These are phyloP conservation scores for Protomyces lactucae-debilis DNA, from an alignment of 1,139 yeast genomes.

Conservation along the genomic window DNA sequence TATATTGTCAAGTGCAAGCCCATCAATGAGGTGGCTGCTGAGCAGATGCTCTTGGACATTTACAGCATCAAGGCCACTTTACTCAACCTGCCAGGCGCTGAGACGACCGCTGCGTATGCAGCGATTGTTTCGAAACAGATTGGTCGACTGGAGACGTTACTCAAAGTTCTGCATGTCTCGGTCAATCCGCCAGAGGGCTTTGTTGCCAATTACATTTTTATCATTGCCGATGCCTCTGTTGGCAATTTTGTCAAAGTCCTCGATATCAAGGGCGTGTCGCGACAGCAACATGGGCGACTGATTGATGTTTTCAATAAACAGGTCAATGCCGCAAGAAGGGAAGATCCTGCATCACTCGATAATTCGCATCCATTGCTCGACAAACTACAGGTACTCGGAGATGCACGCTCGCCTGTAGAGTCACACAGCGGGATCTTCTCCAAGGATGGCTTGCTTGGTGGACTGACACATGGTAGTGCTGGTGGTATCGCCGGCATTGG, in stretches of 20 bases:
- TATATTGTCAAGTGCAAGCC: conserved; percentile 60
- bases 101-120: conserved; percentile 39
- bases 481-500: background rate
- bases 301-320: conserved; percentile 8
- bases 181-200: conserved; percentile 61
- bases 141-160: conserved; percentile 53
- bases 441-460: background rate
- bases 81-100: conserved; percentile 47
- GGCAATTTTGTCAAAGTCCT: conserved; percentile 62
- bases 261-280: conserved; percentile 48
- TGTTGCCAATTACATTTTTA: conserved; percentile 60
- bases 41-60: conserved; percentile 72
- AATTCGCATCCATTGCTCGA: background rate
- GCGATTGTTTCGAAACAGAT: conserved; percentile 52
- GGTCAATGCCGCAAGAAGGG: background rate
- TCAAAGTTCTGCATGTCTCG: conserved; percentile 60
- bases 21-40: conserved; percentile 64
- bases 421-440: background rate
- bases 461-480: background rate
- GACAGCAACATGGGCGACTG: conserved; percentile 18
- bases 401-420: background rate
- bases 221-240: conserved; percentile 61
- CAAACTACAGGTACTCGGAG: background rate
- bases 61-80: conserved; percentile 58
- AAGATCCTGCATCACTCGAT: background rate